phyloP scores from a whole-genome alignment of 2,329 filamentous ascomycete genomes.

The Neofusicoccum laricinum region DNA sequence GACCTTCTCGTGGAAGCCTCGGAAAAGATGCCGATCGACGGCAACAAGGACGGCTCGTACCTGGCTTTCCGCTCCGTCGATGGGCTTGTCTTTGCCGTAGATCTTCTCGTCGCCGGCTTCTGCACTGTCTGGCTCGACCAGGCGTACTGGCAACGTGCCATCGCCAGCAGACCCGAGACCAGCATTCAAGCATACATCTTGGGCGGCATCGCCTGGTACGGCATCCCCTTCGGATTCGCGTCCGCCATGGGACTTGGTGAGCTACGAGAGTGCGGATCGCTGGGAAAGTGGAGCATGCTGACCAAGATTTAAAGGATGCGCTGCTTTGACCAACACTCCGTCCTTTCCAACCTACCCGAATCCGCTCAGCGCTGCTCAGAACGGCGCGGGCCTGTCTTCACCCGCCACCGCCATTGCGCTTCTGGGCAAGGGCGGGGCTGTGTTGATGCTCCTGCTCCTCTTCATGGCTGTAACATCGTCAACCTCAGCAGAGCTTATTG shows the following conservation, averaged over 20 bases:
- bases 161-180: conserved; percentile 52
- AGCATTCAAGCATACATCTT: conserved; percentile 53
- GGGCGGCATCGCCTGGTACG: conserved; percentile 41
- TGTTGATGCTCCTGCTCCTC: conserved; percentile 37
- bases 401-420: conserved; percentile 39
- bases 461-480: conserved; percentile 48
- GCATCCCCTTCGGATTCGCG: conserved; percentile 37
- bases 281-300: conserved; percentile 38
- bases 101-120: conserved; percentile 36
- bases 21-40: conserved; percentile 25
- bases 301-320: conserved; percentile 45
- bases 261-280: conserved; percentile 25
- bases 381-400: conserved; percentile 36
- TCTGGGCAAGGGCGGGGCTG: conserved; percentile 38
- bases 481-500: conserved; percentile 52
- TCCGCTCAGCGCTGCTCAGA: conserved; percentile 36
- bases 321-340: conserved; percentile 45
- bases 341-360: conserved; percentile 55
- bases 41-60: conserved; percentile 47
- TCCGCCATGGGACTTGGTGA: conserved; percentile 37
- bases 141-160: conserved; percentile 46
- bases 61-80: conserved; percentile 56
- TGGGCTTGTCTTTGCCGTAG: conserved; percentile 50
- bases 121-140: conserved; percentile 9
- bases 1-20: conserved; percentile 46